Evolutionary conservation across 495 filamentous ascomycete species (phyloP), one percentile per base, ranked within the genome.

Genomic region (Xylaria telfairii): DNA sequence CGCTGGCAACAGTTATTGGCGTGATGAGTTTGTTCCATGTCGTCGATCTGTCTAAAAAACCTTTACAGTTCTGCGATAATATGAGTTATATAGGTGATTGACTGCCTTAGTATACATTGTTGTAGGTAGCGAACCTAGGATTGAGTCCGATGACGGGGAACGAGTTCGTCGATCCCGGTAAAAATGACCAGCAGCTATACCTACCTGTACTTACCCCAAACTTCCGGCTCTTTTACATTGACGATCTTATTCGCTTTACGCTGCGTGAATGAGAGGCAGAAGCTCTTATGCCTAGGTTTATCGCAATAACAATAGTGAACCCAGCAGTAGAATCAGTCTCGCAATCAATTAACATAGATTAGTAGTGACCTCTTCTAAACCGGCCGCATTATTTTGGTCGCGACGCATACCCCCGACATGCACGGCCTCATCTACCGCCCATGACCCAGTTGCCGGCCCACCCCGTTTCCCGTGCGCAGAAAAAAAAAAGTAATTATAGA

Each of bases 1-100:
- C 70, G 72, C 72, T 70, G 70, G 63, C n/a, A 21, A 17, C 30
- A 17, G 30, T 63, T 24, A 67, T 17, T 54, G 64, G 65, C 32
- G 65, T 68, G 65, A 60, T 68, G 65, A 68, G 53, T 30, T 68
- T 67, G 17, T 44, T 24, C 39, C 54, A 32, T 68, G 65, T n/a
- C 53, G 62, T 65, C 42, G 28, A 51, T 49, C 39, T 10, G 13
- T 24, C 17, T 21, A 32, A 57, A 57, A 37, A n/a, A 15, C 15
- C 59, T 28, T 42, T 42, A 15, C 59, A 12, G 21, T 42, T 42
- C 34, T 42, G 32, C 56, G 8, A 34, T 59, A 59, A 59, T 2
- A 59, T 21, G 56, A 19, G 19, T 59, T 59, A 34, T 59, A 59
- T 59, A 59, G 56, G 30, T 21, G 30, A 59, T 10, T n/a, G n/a